Base-by-base conservation (phyloP, 2,329 filamentous ascomycete species). In the Helotiales sp. region DNA sequence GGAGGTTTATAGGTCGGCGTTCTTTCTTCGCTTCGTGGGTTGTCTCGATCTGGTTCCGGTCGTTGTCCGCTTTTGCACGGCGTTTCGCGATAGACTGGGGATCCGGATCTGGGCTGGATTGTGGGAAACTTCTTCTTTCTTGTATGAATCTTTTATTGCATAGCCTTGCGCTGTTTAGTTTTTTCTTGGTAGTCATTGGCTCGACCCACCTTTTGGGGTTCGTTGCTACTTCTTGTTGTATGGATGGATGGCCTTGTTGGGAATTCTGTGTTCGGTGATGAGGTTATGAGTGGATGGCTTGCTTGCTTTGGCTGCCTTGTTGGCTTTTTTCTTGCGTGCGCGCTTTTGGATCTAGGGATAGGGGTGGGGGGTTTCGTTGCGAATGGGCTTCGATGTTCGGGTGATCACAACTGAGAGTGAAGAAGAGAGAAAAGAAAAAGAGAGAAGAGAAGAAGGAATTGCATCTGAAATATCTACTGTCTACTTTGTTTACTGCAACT, bases 71-170 rank as follows among this genome's bases (percentile, higher is more conserved):
- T 52, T 58, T 25, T n/a, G n/a, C n/a, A n/a, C n/a, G 47, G 51
- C 49, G 38, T 46, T 53, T 49, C 30, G 49, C 40, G 27, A n/a
- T 54, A 47, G 55, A 40, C 40, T 24, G 29, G 33, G 29, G 27
- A 33, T 54, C n/a, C 47, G 36, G 36, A 25, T 47, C 40, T 29
- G 40, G 44, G 33, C n/a, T 52, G 36, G 36, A 25, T 47, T 48
- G 33, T 38, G 44, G 33, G 24, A 58, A 54, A 58, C 53, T 54
- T 54, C 54, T 40, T 49, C 46, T 58, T 66, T 57, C 46, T 63
- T 63, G 58, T 66, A 63, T 63, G 55, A 59, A 60, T 36, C n/a
- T n/a, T 42, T 64, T 63, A 61, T 63, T 65, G 67, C 66, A 68
- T 68, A 68, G 65, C 66, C 62, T 65, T 63, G 64, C 64, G 63